These are phyloP conservation scores for Alternaria sp. DNA, from an alignment of 2,329 filamentous ascomycete species.

Conservation along the genomic window DNA sequence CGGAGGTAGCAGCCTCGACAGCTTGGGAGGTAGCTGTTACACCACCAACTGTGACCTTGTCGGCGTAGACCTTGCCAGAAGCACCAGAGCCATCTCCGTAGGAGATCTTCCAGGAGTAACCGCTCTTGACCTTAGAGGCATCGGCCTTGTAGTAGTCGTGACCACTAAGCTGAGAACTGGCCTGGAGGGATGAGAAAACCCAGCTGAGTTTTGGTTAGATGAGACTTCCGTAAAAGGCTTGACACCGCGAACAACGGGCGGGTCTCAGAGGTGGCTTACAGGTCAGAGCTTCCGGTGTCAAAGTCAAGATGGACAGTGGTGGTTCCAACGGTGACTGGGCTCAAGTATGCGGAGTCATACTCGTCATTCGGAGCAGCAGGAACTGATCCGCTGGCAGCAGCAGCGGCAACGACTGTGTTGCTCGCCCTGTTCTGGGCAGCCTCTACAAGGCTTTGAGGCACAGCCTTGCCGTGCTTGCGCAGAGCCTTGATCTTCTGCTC, in stretches of 20 bases:
- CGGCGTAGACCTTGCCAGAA: slow-evolving; percentile 70
- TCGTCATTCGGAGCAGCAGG: slow-evolving; percentile 53
- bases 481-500: slow-evolving; percentile 51
- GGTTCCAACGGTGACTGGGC: slow-evolving; percentile 68
- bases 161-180: slow-evolving; percentile 58
- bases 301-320: slow-evolving; percentile 72
- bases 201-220: slow-evolving; percentile 58
- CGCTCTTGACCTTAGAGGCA: slow-evolving; percentile 56
- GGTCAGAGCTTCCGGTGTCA: slow-evolving; percentile 74
- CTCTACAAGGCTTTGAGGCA: slow-evolving; percentile 37
- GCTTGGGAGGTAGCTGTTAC: slow-evolving; percentile 68
- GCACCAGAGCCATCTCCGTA: slow-evolving; percentile 74
- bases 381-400: slow-evolving; percentile 45
- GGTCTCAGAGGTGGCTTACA: slow-evolving; percentile 58
- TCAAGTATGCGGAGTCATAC: slow-evolving; percentile 44
- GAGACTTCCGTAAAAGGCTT: no score
- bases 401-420: slow-evolving; percentile 21
- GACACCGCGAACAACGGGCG: neutral
- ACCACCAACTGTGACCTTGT: slow-evolving; percentile 68
- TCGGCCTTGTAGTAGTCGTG: slow-evolving; percentile 67
- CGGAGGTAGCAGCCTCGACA: slow-evolving; percentile 68
- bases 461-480: slow-evolving; percentile 48
- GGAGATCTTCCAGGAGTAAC: slow-evolving; percentile 65
- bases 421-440: slow-evolving; percentile 45
- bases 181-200: slow-evolving; percentile 70